phyloP scores from a whole-genome alignment of 441 rosid genomes.

The Arabidopsis lyrata region DNA sequence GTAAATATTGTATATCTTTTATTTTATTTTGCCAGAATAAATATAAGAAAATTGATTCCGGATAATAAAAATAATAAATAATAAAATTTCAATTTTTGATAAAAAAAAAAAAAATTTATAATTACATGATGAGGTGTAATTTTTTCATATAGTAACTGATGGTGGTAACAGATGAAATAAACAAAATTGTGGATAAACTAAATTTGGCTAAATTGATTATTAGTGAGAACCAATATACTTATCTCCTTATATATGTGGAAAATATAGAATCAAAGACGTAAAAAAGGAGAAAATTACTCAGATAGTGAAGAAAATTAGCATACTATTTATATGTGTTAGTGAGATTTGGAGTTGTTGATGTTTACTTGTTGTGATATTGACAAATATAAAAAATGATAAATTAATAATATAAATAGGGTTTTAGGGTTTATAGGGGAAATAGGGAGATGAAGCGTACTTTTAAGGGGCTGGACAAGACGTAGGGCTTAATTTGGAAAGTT shows the following conservation, averaged over 20 bases:
- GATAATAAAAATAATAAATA: neutral
- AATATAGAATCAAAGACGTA: conserved; percentile 9
- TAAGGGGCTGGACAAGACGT: conserved; percentile 43
- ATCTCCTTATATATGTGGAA: neutral
- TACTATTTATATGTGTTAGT: conserved; percentile 29
- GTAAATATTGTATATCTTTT: neutral
- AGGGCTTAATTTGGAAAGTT: conserved; percentile 48
- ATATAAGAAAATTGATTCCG: neutral
- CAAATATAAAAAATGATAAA: conserved; percentile 22
- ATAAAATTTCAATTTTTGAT: neutral
- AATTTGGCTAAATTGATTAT: conserved; percentile 17
- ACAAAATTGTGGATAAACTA: too few relatives aligned
- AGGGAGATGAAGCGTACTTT: conserved; percentile 42
- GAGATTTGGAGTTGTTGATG: conserved; percentile 37
- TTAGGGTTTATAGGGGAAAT: conserved; percentile 42
- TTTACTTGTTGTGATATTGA: conserved; percentile 42
- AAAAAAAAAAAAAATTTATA: neutral
- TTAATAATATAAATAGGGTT: conserved; percentile 29
- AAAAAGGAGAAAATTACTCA: conserved; percentile 21
- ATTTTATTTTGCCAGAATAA: neutral
- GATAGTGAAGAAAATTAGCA: conserved; percentile 27
- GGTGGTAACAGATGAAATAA: neutral
- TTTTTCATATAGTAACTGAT: conserved; percentile 4
- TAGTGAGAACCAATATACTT: conserved; percentile 8
- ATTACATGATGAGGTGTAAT: neutral